A percentile compares a stretch with the other conserved stretches of the same genome.
Conservation (phyloP, 2,329 filamentous ascomycete species). For the Waltergamsia citrina region DNA sequence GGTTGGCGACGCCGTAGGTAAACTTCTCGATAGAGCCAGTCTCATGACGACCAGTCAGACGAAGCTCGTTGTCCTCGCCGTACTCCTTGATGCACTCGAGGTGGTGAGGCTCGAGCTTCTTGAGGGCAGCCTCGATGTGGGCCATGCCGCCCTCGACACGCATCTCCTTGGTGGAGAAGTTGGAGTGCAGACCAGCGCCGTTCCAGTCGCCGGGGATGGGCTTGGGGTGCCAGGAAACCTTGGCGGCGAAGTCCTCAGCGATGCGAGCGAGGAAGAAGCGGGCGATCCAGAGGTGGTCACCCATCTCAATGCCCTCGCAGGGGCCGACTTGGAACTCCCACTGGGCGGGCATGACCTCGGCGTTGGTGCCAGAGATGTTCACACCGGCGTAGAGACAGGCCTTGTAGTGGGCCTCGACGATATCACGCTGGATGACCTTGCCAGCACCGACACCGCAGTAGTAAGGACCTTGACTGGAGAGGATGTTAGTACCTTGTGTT, state of each 20-base stretch:
- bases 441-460: constrained; percentile 90
- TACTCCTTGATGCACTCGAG: constrained; percentile 85
- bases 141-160: constrained; percentile 91
- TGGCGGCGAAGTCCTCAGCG: constrained; percentile 91
- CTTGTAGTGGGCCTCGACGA: constrained; percentile 64
- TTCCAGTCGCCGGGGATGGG: constrained; percentile 91
- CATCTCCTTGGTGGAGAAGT: constrained; percentile 88
- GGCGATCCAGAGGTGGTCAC: constrained; percentile 87
- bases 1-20: constrained; percentile 90
- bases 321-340: constrained; percentile 98
- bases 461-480: constrained; percentile 25
- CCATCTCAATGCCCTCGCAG: constrained; percentile 80
- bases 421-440: constrained; percentile 96
- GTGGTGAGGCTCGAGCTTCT: constrained; percentile 73
- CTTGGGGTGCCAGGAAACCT: constrained; percentile 94
- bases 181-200: constrained; percentile 85
- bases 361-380: constrained; percentile 96
- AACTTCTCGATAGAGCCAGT: constrained; percentile 91
- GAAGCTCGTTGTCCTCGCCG: constrained; percentile 89
- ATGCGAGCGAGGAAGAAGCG: constrained; percentile 82
- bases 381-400: constrained; percentile 76
- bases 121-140: constrained; percentile 77
- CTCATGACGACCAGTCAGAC: constrained; percentile 90
- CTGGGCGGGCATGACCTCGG: constrained; percentile 95
- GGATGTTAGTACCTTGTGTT: constrained; percentile 8